Evolutionary conservation across 1,284 basidiomycete species (phyloP).

Genomic region (Schizophyllum amplum): DNA sequence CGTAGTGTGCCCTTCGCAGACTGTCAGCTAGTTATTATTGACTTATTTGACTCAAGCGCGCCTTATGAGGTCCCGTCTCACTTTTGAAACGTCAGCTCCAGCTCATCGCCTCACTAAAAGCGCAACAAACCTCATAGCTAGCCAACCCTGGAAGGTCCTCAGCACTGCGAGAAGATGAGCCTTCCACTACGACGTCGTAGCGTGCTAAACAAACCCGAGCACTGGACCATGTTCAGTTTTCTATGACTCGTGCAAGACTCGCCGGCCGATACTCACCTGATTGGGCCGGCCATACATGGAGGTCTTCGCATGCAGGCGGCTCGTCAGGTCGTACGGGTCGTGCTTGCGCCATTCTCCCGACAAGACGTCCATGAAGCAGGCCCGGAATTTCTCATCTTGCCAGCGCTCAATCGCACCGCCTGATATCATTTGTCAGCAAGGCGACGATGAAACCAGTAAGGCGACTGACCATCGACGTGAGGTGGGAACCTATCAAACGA

Average conservation of each 20-base stretch:
- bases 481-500: conserved; percentile 41
- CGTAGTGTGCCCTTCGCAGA: conserved; percentile 69
- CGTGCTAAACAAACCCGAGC: neutral
- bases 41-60: too few relatives aligned
- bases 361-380: conserved; percentile 61
- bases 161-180: neutral
- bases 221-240: neutral
- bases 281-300: conserved; percentile 54
- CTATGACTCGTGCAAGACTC: neutral
- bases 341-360: conserved; percentile 61
- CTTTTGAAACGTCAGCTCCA: neutral
- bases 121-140: conserved; percentile 46
- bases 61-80: neutral
- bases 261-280: conserved; percentile 35
- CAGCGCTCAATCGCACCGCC: conserved; percentile 79
- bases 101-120: neutral
- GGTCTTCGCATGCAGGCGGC: conserved; percentile 51
- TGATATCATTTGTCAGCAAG: conserved; percentile 16
- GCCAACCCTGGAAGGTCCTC: conserved; percentile 58
- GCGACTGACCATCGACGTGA: conserved; percentile 60
- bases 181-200: neutral
- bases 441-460: neutral
- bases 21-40: neutral
- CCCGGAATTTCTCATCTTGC: conserved; percentile 70
- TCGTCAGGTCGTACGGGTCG: conserved; percentile 61